phyloP scores from a whole-genome alignment of 2,329 filamentous ascomycete genomes.

The Aspergillus niger region DNA sequence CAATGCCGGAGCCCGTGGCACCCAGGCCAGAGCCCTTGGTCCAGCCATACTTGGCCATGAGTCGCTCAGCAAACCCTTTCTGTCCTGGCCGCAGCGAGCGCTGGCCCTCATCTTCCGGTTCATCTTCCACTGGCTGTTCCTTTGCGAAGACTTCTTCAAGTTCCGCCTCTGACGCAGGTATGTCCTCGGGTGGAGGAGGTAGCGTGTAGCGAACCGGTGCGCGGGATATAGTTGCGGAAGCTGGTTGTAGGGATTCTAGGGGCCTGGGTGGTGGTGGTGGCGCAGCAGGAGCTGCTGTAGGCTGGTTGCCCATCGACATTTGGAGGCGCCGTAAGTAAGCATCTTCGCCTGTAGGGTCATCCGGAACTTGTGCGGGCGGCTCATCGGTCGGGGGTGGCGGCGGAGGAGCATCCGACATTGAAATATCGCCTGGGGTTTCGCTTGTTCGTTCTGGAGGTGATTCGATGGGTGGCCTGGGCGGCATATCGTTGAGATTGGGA shows the following conservation, averaged over 20 bases:
- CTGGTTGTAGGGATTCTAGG: constrained; percentile 42
- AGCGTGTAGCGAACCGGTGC: constrained; percentile 74
- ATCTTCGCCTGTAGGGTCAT: constrained; percentile 28
- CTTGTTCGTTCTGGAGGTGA: constrained; percentile 30
- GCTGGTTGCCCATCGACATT: constrained; percentile 24
- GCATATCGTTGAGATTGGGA: constrained; percentile 42
- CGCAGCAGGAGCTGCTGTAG: constrained; percentile 27
- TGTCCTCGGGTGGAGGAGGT: constrained; percentile 53
- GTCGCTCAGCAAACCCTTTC: constrained; percentile 78
- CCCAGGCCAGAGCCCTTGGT: constrained; percentile 84
- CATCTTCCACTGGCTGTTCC: constrained; percentile 41
- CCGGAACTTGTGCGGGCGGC: constrained; percentile 34
- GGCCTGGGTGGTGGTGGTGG: constrained; percentile 39
- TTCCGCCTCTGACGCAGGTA: constrained; percentile 57
- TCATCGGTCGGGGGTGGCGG: constrained; percentile 37
- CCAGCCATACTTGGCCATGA: constrained; percentile 95
- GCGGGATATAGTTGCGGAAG: constrained; percentile 68
- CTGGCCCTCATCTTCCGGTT: constrained; percentile 40
- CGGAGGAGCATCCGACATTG: constrained; percentile 15
- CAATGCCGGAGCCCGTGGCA: constrained; percentile 77
- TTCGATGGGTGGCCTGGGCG: constrained; percentile 40
- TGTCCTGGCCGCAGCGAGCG: constrained; percentile 74
- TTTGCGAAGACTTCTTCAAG: constrained; percentile 50
- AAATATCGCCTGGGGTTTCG: constrained; percentile 31
- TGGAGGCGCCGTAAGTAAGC: constrained; percentile 30